phyloP scores from a whole-genome alignment of 345 rosid species.

The Arabidopsis thaliana region TAIR10.1 NC_003074.8:6020501-6021000 shows the following conservation, averaged over 20 bases:
- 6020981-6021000: constrained; percentile 42
- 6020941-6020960: constrained; percentile 46
- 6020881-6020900: constrained; percentile 29
- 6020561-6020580: neutral
- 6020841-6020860: neutral
- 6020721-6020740: constrained; percentile 45
- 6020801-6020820: constrained; percentile 41
- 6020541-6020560: neutral
- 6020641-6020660: constrained; percentile 46
- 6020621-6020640: constrained; percentile 51
- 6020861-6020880: constrained; percentile 8
- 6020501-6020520: constrained; percentile 31
- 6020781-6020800: constrained; percentile 42
- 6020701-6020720: constrained; percentile 77
- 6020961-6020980: constrained; percentile 40
- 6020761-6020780: constrained; percentile 40
- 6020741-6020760: constrained; percentile 30
- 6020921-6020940: constrained; percentile 39
- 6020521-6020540: constrained; percentile 4
- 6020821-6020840: neutral
- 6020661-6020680: constrained; percentile 55
- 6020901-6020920: constrained; percentile 42
- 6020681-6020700: constrained; percentile 70
- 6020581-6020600: neutral
- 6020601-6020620: constrained; percentile 52